Conservation (phyloP, 805 yeast species). For the Ogataea ramenticola region DNA sequence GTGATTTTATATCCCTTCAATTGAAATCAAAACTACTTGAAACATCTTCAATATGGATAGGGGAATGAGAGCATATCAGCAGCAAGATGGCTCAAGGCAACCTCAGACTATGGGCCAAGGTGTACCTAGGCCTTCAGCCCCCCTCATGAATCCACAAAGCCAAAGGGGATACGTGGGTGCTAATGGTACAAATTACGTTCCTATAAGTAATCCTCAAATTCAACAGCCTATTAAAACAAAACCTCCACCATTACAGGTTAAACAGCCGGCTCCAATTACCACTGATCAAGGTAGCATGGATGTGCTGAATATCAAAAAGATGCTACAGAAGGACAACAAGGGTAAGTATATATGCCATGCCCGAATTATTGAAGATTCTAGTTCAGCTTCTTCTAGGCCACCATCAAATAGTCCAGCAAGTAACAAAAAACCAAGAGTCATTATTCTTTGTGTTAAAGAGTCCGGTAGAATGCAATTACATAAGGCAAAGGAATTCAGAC, state of each 20-base stretch:
- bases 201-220: too few species aligned
- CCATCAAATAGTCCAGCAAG: constrained; percentile 41
- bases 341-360: constrained; percentile 65
- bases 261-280: too few species aligned
- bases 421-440: constrained; percentile 54
- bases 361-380: constrained; percentile 65
- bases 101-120: neutral
- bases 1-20: too few species aligned
- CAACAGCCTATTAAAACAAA: too few species aligned
- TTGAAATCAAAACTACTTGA: too few species aligned
- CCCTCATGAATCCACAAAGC: neutral
- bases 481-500: constrained; percentile 76
- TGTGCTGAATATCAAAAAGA: neutral
- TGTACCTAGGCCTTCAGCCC: neutral
- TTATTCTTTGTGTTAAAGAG: constrained; percentile 54
- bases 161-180: neutral
- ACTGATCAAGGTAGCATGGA: neutral
- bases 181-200: too few species aligned
- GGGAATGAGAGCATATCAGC: constrained; percentile 1
- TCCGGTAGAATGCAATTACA: constrained; percentile 68
- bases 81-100: neutral
- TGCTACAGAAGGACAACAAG: neutral
- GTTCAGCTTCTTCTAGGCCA: constrained; percentile 62
- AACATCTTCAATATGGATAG: neutral
- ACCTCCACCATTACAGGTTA: too few species aligned